Conservation (phyloP, 225 moss, liverwort and hornwort genomes). For the Neckera pumila region DNA sequence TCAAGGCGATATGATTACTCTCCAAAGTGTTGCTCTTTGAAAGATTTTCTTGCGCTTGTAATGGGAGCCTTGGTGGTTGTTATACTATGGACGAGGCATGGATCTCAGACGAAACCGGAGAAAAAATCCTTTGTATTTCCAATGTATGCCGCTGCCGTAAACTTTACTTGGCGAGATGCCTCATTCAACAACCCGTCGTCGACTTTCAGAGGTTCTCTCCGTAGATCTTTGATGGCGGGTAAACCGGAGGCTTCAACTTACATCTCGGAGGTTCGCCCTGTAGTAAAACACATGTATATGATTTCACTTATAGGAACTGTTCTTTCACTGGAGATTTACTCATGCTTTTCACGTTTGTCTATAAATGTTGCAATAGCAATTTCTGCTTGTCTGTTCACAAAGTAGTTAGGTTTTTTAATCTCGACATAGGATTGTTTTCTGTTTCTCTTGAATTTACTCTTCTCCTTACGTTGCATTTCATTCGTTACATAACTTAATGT, state of each 20-base stretch:
- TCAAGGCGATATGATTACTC: background rate
- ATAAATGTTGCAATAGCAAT: background rate
- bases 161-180: background rate
- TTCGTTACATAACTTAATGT: background rate
- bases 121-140: constrained; percentile 1
- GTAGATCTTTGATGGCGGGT: constrained; percentile 7
- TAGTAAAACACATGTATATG: constrained; percentile 21
- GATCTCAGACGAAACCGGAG: background rate
- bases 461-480: background rate
- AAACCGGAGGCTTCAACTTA: constrained; percentile 5
- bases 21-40: background rate
- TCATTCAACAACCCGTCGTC: background rate
- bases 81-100: constrained; percentile 1
- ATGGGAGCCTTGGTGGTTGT: constrained; percentile 3
- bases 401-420: background rate
- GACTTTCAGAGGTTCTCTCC: background rate
- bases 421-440: background rate
- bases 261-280: constrained; percentile 30
- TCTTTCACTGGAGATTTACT: constrained; percentile 1
- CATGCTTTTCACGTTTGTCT: background rate
- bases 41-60: background rate
- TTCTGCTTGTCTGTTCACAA: background rate
- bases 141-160: background rate
- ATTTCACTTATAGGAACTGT: constrained; percentile 10
- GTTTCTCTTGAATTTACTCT: background rate